Conservation (phyloP, 1,284 basidiomycete genomes). For the Somion occarium region DNA sequence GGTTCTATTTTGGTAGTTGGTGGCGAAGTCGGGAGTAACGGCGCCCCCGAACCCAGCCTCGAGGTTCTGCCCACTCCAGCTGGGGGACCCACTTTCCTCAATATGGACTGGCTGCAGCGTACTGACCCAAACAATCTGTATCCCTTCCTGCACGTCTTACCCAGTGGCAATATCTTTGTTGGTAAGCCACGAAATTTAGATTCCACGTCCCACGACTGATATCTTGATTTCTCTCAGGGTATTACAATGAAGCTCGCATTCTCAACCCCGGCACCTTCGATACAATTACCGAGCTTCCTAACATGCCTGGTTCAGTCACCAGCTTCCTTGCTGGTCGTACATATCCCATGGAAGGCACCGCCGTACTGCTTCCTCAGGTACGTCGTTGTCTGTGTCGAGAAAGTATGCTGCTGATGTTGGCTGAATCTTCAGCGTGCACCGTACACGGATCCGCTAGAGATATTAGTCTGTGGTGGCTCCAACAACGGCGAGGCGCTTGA, state of each 20-base stretch:
- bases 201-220: neutral
- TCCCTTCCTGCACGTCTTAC: constrained; percentile 68
- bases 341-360: constrained; percentile 73
- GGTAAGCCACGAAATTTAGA: constrained; percentile 45
- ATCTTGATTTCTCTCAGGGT: constrained; percentile 31
- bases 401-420: neutral
- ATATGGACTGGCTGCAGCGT: constrained; percentile 44
- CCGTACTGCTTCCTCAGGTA: constrained; percentile 60
- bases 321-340: constrained; percentile 69
- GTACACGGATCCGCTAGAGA: constrained; percentile 62
- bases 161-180: constrained; percentile 60
- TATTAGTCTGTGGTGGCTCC: constrained; percentile 77
- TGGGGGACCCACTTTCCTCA: constrained; percentile 37
- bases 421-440: constrained; percentile 37
- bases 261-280: constrained; percentile 60
- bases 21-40: constrained; percentile 70
- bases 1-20: constrained; percentile 70
- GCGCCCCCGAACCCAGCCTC: constrained; percentile 54
- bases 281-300: constrained; percentile 56
- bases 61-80: constrained; percentile 49
- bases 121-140: constrained; percentile 76
- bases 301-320: constrained; percentile 72
- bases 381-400: neutral
- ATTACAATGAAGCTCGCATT: constrained; percentile 78
- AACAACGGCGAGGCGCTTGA: constrained; percentile 53